Evolutionary conservation across 1,284 basidiomycete species (phyloP).

Genomic region (Cutaneotrichosporon mucoides): DNA sequence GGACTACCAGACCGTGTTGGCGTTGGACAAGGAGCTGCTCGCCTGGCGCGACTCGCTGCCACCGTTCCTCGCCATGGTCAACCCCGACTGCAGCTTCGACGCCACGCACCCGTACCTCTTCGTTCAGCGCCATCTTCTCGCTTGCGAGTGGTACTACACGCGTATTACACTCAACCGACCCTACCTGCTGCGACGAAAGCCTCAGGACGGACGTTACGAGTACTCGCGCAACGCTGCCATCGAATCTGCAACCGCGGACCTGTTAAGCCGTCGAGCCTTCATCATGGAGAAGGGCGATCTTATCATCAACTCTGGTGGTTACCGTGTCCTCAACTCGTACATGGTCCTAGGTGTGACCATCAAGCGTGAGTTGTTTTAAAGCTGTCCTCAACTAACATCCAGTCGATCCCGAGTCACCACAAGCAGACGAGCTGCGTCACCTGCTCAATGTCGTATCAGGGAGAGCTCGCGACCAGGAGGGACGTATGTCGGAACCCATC

Average conservation of each 20-base stretch:
- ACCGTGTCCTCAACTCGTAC: slow-evolving; percentile 50
- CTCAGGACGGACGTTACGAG: slow-evolving; percentile 46
- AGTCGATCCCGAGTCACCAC: slow-evolving; percentile 49
- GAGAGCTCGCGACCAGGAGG: slow-evolving; percentile 45
- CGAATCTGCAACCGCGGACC: slow-evolving; percentile 50
- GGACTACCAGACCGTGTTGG: slow-evolving; percentile 49
- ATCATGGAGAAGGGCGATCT: slow-evolving; percentile 50
- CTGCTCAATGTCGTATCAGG: slow-evolving; percentile 51
- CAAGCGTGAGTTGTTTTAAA: slow-evolving; percentile 34
- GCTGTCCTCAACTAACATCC: not conserved
- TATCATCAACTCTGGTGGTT: slow-evolving; percentile 48
- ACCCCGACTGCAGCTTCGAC: slow-evolving; percentile 44
- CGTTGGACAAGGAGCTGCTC: slow-evolving; percentile 50
- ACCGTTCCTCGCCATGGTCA: slow-evolving; percentile 43
- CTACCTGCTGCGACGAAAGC: slow-evolving; percentile 48
- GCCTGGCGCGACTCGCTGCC: slow-evolving; percentile 47
- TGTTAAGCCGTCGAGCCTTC: slow-evolving; percentile 47
- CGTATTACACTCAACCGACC: slow-evolving; percentile 48
- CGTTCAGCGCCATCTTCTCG: slow-evolving; percentile 47
- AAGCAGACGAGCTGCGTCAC: slow-evolving; percentile 49
- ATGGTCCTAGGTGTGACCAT: slow-evolving; percentile 50
- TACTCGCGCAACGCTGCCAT: slow-evolving; percentile 51
- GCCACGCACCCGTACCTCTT: slow-evolving; percentile 45
- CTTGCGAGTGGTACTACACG: slow-evolving; percentile 48
- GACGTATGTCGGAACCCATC: slow-evolving; percentile 47